A percentile compares a stretch with the other conserved stretches of the same genome.
These are phyloP conservation scores for Rhizophora apiculata DNA, from an alignment of 345 rosid genomes.

Conservation along the genomic window DNA sequence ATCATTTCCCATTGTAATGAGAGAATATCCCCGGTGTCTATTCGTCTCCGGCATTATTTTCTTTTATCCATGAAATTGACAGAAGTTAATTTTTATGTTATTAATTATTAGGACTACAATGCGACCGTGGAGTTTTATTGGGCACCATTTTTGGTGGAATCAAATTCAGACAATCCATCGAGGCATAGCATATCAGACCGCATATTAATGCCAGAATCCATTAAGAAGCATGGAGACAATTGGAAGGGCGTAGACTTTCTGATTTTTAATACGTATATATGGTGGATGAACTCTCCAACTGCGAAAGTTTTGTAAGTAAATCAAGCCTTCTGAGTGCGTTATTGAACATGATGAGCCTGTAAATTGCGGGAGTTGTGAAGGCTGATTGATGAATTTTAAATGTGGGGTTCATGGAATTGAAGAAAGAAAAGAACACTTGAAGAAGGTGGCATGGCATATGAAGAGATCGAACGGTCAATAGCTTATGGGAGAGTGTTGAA, in stretches of 20 bases:
- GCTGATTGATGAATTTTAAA: background rate
- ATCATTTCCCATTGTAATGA: background rate
- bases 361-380: background rate
- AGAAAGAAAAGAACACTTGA: conserved; percentile 13
- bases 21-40: background rate
- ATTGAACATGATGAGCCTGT: background rate
- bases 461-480: conserved; percentile 21
- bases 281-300: conserved; percentile 56
- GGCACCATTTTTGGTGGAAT: conserved; percentile 68
- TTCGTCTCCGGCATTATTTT: background rate
- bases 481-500: conserved; percentile 24
- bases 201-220: conserved; percentile 47
- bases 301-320: conserved; percentile 56
- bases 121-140: conserved; percentile 55
- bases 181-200: conserved; percentile 47
- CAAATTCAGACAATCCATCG: conserved; percentile 55
- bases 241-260: conserved; percentile 56
- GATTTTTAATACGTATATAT: conserved; percentile 57
- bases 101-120: conserved; percentile 49
- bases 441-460: conserved; percentile 15
- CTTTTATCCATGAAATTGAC: background rate
- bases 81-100: background rate
- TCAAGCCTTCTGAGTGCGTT: background rate
- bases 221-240: conserved; percentile 47
- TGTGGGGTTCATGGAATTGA: conserved; percentile 1